Percentiles rank a stretch among this genome's conserved stretches.
phyloP scores from a whole-genome alignment of 352 stramenopile species.

The Phytopythium delawarense region DNA sequence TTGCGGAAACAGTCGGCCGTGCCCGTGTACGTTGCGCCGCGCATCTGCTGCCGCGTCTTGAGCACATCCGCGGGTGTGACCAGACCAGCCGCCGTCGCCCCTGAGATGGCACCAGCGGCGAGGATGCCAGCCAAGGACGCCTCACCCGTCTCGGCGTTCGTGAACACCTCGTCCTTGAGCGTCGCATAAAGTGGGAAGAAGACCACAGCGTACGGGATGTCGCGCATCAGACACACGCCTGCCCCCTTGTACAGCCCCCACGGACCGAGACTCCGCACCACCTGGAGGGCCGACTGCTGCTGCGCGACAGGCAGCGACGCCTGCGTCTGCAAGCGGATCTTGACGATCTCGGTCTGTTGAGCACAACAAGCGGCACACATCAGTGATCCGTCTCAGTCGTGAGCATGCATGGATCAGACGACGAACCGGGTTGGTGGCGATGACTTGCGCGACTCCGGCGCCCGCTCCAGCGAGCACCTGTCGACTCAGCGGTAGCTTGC shows the following conservation, averaged over 20 bases:
- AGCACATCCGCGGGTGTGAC: slow-evolving; percentile 81
- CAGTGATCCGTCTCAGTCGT: not conserved
- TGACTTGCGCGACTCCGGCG: slow-evolving; percentile 74
- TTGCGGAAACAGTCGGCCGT: slow-evolving; percentile 83
- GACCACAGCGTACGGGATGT: slow-evolving; percentile 91
- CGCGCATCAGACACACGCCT: slow-evolving; percentile 84
- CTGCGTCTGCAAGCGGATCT: slow-evolving; percentile 90
- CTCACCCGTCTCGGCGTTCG: slow-evolving; percentile 41
- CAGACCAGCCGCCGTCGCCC: slow-evolving; percentile 53
- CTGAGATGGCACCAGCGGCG: slow-evolving; percentile 52
- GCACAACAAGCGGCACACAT: not conserved
- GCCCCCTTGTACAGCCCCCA: slow-evolving; percentile 85
- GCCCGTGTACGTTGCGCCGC: slow-evolving; percentile 72
- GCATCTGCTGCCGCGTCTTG: slow-evolving; percentile 87
- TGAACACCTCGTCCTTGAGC: slow-evolving; percentile 42
- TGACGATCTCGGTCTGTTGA: slow-evolving; percentile 85
- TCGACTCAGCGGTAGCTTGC: slow-evolving; percentile 49
- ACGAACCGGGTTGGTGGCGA: slow-evolving; percentile 83
- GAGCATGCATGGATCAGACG: not conserved
- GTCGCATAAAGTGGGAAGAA: slow-evolving; percentile 91
- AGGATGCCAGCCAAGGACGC: slow-evolving; percentile 61
- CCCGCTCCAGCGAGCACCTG: slow-evolving; percentile 67
- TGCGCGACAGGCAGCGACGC: slow-evolving; percentile 56
- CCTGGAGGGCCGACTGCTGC: slow-evolving; percentile 48
- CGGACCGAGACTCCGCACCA: slow-evolving; percentile 69